These are phyloP conservation scores for Fraxinus sp. DNA, from an alignment of 305 asterid species.

Conservation along the genomic window DNA sequence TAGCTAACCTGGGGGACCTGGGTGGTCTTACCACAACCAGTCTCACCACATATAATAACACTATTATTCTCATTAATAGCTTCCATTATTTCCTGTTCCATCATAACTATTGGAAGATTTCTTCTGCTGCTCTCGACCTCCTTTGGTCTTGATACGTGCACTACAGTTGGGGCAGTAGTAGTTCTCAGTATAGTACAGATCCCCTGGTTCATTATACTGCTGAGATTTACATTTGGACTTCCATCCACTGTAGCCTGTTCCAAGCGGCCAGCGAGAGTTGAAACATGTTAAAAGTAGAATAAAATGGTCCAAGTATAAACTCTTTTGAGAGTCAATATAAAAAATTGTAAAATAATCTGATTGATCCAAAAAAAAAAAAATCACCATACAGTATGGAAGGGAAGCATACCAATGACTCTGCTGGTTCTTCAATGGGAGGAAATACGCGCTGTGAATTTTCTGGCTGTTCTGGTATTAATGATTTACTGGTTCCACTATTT, in stretches of 20 bases:
- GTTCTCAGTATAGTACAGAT: slow-evolving; percentile 20
- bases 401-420: slow-evolving; percentile 38
- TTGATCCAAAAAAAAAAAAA: neutral
- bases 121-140: slow-evolving; percentile 68
- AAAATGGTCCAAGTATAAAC: neutral
- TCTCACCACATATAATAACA: slow-evolving; percentile 91
- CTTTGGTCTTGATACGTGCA: slow-evolving; percentile 72
- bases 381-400: neutral
- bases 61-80: slow-evolving; percentile 62
- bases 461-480: slow-evolving; percentile 28
- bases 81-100: slow-evolving; percentile 98
- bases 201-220: slow-evolving; percentile 23
- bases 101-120: slow-evolving; percentile 84
- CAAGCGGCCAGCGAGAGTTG: slow-evolving; percentile 14
- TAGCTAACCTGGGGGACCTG: slow-evolving; percentile 91
- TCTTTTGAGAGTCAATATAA: neutral
- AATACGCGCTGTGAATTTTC: slow-evolving; percentile 22
- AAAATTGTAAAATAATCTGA: neutral
- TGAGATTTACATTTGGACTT: slow-evolving; percentile 21
- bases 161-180: slow-evolving; percentile 53
- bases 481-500: slow-evolving; percentile 27
- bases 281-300: neutral
- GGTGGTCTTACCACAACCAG: slow-evolving; percentile 96
- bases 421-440: slow-evolving; percentile 24
- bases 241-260: slow-evolving; percentile 41